Evolutionary conservation across 345 rosid species (phyloP), one percentile per base, ranked within the genome.

Genomic region (Sonneratia caseolaris): DNA sequence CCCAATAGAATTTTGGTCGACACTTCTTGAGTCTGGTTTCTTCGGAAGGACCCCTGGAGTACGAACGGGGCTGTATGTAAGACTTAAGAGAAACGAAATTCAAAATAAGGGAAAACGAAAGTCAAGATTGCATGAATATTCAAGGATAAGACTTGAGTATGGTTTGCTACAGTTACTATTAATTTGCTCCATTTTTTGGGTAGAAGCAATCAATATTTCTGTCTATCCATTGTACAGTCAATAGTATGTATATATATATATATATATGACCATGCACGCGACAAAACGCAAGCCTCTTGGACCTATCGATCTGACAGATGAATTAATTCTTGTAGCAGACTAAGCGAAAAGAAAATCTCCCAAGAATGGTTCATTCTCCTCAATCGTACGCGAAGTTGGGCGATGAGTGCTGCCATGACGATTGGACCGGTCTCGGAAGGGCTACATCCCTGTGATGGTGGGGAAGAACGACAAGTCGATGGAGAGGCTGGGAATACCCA

Each of bases 361-460:
- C 13, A 59, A 21, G 59, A 6, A 48, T 45, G 27, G 14, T 47
- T 40, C 49, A 66, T 27, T 69, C 66, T 4, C 35, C 75, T 45
- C 59, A 72, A 24, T 11, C 70, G 9, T 64, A 68, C 22, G 38
- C 22, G 51, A 80, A 71, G 72, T 16, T 62, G 49, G 19, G 11
- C 42, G 5, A 65, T 14, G 36, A 42, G 5, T 13, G 21, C 47
- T 40, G 21, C 38, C 32, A 7, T 13, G 64, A 40, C 13, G 74
- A 49, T 2, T 64, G 38, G 66, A 67, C 24, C 70, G 79, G 48
- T 68, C 35, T 14, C 73, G 70, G 49, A 80, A 80, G 68, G 83
- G 83, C 7, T 77, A 67, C 24, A 64, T 77, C n/a, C 83, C 83
- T 12, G 72, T 77, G 62, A 45, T 80, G 36, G 83, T 74, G 0